Evolutionary conservation across 129 eudicot species (phyloP).

Genomic region (Silybum marianum): DNA sequence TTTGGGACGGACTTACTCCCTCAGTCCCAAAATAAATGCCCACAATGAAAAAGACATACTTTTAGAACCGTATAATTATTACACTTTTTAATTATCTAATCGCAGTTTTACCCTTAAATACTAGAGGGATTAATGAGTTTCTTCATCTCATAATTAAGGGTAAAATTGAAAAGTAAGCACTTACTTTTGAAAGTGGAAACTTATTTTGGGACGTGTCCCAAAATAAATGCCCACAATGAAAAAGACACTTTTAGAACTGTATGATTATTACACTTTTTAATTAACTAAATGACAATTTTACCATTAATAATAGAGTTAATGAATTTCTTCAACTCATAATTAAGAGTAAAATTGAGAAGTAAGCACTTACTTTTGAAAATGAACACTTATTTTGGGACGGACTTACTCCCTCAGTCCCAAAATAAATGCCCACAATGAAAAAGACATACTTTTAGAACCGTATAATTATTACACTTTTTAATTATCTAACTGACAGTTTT

Average conservation of each 20-base stretch:
- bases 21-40: not conserved
- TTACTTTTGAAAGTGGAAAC: not conserved
- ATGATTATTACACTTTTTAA: no score
- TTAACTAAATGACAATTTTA: no score
- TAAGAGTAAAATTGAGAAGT: no score
- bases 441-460: not conserved
- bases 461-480: not conserved
- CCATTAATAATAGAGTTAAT: no score
- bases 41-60: not conserved
- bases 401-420: not conserved
- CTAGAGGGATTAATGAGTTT: not conserved
- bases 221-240: no score
- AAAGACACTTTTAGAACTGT: no score
- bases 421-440: not conserved
- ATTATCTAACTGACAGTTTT: not conserved
- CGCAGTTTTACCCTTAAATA: not conserved
- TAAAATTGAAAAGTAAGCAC: not conserved
- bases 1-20: no score
- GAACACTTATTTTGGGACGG: no score
- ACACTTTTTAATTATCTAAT: not conserved
- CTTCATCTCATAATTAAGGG: not conserved
- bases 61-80: not conserved
- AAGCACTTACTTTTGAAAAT: no score
- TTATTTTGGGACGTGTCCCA: no score
- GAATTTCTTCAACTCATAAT: no score